Evolutionary conservation across 306 rosid species (phyloP), one percentile per base, ranked within the genome.

Genomic region (Quercus suber): DNA sequence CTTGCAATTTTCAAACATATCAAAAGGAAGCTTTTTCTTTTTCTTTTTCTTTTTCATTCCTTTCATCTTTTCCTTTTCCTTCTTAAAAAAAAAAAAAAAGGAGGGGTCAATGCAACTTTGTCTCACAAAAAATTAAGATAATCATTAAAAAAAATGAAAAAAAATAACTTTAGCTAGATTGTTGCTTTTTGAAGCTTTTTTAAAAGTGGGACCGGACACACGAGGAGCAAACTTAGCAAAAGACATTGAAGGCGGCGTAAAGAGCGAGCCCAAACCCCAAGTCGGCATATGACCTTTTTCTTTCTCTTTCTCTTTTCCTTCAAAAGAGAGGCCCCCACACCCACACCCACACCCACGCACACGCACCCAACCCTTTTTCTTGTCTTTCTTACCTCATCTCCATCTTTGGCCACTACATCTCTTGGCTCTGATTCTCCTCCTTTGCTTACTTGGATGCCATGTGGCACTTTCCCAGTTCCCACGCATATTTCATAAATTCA

Each of bases 161-260:
- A 37, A 41, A 41, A 41, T 0, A 8, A 41, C 45, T 49, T 49
- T 49, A 13, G 15, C 3, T 12, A 3, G 14, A 3, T 10, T 2
- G 53, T 49, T 49, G 53, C 53, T 49, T 49, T 49, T 49, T 49
- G 53, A 49, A 12, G 73, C 71, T 81, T 76, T 70, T 81, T 71
- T 6, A 21, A 69, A 82, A 77, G 30, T 72, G 61, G 55, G 72
- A 10, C 3, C 17, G 15, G 11, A 41, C 14, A 1, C 17, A 37
- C 31, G 52, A 37, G 55, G 82, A 35, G 20, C 57, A 80, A 61
- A 37, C 23, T 27, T 20, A 82, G 76, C 74, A 76, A 64, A 75
- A 75, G 33, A 80, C 83, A 80, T 79, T 78, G 88, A 88, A 84
- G 89, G 87, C 88, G 90, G 88, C 92, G 85, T 81, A 63, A 74